Conservation (phyloP, 176 grass and related monocot genomes). For the Ensete ventricosum region DNA sequence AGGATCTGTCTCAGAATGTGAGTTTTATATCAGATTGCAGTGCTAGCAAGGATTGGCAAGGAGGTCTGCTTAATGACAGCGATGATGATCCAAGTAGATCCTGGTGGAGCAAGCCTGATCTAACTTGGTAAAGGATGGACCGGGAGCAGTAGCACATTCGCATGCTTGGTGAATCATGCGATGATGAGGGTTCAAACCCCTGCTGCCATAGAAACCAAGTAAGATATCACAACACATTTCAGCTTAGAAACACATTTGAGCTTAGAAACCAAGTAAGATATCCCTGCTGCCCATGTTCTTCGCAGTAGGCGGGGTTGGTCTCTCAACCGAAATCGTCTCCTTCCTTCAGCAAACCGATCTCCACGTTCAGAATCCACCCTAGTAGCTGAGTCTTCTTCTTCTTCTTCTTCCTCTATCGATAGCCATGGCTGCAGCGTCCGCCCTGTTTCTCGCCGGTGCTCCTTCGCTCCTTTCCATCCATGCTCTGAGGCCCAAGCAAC, state of each 20-base stretch:
- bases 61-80: neutral
- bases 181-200: slow-evolving; percentile 31
- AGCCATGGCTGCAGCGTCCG: neutral
- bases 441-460: neutral
- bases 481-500: neutral
- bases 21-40: neutral
- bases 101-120: slow-evolving; percentile 2
- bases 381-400: neutral
- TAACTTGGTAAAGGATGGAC: slow-evolving; percentile 9
- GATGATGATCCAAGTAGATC: slow-evolving; percentile 9
- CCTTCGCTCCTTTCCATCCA: neutral
- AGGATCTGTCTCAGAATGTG: slow-evolving; percentile 9
- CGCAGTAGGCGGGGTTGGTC: too few relatives aligned
- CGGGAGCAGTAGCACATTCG: slow-evolving; percentile 13
- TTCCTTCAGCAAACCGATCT: neutral
- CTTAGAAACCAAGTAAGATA: too few relatives aligned
- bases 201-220: neutral
- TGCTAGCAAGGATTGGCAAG: neutral
- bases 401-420: neutral
- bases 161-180: slow-evolving; percentile 36
- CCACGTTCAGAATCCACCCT: neutral
- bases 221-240: too few relatives aligned
- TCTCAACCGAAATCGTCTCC: too few relatives aligned
- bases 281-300: too few relatives aligned
- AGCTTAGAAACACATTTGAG: too few relatives aligned